Conservation (phyloP, 1,139 yeast genomes). For the Diutina mesorugosa region DNA sequence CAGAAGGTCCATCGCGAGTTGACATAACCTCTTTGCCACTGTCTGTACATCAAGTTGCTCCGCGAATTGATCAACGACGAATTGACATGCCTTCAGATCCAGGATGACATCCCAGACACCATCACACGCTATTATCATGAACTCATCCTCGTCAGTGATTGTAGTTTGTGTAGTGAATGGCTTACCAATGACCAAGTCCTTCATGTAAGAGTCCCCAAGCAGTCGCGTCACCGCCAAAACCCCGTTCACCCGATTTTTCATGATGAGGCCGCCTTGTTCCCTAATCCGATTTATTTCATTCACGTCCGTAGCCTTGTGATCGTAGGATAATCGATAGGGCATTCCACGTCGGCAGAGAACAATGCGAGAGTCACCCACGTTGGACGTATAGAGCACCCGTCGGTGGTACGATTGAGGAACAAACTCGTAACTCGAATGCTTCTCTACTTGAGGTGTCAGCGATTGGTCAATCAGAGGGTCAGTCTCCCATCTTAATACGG, state of each 20-base stretch:
- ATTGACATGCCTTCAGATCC: slow-evolving; percentile 70
- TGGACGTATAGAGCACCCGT: slow-evolving; percentile 81
- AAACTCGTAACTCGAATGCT: slow-evolving; percentile 22
- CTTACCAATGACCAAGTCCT: slow-evolving; percentile 75
- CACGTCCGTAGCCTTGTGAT: slow-evolving; percentile 83
- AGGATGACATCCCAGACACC: slow-evolving; percentile 91
- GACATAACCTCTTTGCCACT: slow-evolving; percentile 62
- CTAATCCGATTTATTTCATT: slow-evolving; percentile 67
- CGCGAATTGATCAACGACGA: slow-evolving; percentile 35
- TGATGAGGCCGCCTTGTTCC: slow-evolving; percentile 71
- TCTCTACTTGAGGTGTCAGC: background rate
- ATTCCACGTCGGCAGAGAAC: slow-evolving; percentile 62
- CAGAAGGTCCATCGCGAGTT: slow-evolving; percentile 64
- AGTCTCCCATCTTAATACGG: slow-evolving; percentile 75
- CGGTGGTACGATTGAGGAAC: slow-evolving; percentile 35
- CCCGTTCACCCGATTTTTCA: slow-evolving; percentile 91
- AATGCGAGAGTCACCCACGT: slow-evolving; percentile 88
- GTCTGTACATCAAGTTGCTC: slow-evolving; percentile 30
- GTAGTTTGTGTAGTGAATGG: slow-evolving; percentile 91
- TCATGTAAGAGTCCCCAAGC: slow-evolving; percentile 89
- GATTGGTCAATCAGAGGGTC: background rate
- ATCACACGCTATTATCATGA: slow-evolving; percentile 82
- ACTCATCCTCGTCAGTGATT: slow-evolving; percentile 50
- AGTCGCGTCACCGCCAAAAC: slow-evolving; percentile 92
- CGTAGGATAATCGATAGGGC: slow-evolving; percentile 76